These are phyloP conservation scores for Volvox carteri DNA, from an alignment of 163 green algal species.

Conservation along the genomic window DNA sequence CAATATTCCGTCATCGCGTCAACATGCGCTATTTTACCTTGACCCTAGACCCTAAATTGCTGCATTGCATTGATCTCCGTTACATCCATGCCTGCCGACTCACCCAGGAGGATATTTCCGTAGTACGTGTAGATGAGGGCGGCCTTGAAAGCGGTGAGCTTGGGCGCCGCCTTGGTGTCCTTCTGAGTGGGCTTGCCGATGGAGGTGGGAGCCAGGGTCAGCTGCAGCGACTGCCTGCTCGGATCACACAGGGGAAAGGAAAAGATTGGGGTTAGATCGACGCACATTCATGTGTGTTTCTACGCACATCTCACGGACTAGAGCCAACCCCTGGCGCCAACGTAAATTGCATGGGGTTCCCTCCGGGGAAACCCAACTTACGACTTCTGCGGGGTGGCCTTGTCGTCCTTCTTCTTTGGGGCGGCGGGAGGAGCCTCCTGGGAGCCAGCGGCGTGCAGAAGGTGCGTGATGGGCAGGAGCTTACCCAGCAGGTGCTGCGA, in stretches of 20 bases:
- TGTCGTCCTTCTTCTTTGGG: constrained; percentile 55
- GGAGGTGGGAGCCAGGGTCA: constrained; percentile 49
- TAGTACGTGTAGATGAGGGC: constrained; percentile 55
- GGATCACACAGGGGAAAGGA: neutral
- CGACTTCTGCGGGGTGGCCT: constrained; percentile 29
- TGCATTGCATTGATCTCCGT: no score
- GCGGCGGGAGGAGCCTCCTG: constrained; percentile 59
- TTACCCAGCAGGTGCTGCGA: constrained; percentile 71
- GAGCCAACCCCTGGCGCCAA: neutral
- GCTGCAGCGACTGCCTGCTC: constrained; percentile 15
- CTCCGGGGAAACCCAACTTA: neutral
- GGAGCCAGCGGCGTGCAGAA: constrained; percentile 70
- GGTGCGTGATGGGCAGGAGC: constrained; percentile 71
- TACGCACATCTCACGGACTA: neutral
- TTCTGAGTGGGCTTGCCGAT: constrained; percentile 35
- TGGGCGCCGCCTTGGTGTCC: neutral
- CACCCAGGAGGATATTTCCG: constrained; percentile 34
- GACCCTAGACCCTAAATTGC: neutral
- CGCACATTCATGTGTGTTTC: neutral
- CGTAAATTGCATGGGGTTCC: neutral
- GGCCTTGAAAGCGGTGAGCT: constrained; percentile 50
- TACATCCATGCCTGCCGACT: neutral
- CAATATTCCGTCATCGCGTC: neutral
- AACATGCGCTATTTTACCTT: neutral
- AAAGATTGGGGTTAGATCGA: neutral